Conservation (phyloP, 2,329 filamentous ascomycete genomes). For the Colletotrichum lentis region DNA sequence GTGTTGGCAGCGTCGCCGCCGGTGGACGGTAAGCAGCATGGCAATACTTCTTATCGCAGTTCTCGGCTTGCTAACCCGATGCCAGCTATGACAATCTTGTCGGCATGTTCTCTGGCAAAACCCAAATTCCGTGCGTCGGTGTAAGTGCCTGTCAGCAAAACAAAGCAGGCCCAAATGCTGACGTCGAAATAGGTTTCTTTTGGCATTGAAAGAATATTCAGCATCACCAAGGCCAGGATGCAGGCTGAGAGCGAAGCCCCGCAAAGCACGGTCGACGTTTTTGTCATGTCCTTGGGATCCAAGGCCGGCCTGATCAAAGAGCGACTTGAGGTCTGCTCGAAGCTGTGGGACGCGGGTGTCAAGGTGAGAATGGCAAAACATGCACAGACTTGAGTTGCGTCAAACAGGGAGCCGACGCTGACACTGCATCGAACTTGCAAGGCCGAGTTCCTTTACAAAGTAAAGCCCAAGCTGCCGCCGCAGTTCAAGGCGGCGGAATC, state of each 20-base stretch:
- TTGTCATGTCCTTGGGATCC: slow-evolving; percentile 92
- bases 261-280: slow-evolving; percentile 81
- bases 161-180: slow-evolving; percentile 41
- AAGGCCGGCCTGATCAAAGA: slow-evolving; percentile 83
- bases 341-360: slow-evolving; percentile 86
- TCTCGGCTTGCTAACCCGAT: slow-evolving; percentile 46
- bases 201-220: slow-evolving; percentile 92
- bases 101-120: slow-evolving; percentile 89
- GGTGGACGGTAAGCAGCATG: slow-evolving; percentile 69
- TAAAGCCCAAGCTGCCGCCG: slow-evolving; percentile 84
- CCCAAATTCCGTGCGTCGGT: slow-evolving; percentile 86
- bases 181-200: slow-evolving; percentile 73
- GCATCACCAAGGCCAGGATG: slow-evolving; percentile 82
- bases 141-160: slow-evolving; percentile 14
- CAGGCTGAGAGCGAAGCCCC: slow-evolving; percentile 62
- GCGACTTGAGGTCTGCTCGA: slow-evolving; percentile 80
- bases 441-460: slow-evolving; percentile 89
- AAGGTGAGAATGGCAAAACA: slow-evolving; percentile 62
- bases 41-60: too few relatives aligned
- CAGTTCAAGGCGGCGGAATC: slow-evolving; percentile 92
- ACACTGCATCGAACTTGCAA: slow-evolving; percentile 41
- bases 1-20: slow-evolving; percentile 83
- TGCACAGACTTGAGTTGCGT: not conserved
- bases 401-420: not conserved
- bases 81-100: slow-evolving; percentile 93